Conservation (phyloP, 495 filamentous ascomycete species). For the Barbatosphaeria neglecta region DNA sequence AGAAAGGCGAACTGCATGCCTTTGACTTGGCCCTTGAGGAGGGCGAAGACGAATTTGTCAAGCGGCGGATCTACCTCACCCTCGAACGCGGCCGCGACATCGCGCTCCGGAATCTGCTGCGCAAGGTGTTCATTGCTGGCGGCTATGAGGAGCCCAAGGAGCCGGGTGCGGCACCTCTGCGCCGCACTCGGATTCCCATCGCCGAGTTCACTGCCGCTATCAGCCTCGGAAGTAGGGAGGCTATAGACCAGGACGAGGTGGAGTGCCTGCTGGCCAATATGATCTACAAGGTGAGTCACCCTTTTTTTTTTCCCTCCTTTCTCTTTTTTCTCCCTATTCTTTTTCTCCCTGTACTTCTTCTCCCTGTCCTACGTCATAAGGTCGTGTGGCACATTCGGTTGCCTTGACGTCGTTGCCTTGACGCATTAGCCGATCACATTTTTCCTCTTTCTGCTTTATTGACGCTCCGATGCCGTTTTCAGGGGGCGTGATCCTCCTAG, state of each 20-base stretch:
- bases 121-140: conserved; percentile 76
- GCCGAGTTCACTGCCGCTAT: conserved; percentile 60
- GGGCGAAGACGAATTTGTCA: conserved; percentile 80
- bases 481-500: no score
- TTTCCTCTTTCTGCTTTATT: no score
- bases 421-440: no score
- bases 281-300: conserved; percentile 76
- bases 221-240: conserved; percentile 44
- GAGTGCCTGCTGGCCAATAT: conserved; percentile 90
- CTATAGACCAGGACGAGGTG: conserved; percentile 80
- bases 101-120: conserved; percentile 74
- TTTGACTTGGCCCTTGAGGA: conserved; percentile 76
- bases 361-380: not conserved
- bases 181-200: conserved; percentile 68
- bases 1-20: conserved; percentile 63
- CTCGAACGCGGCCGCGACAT: conserved; percentile 88
- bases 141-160: conserved; percentile 68
- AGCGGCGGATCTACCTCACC: conserved; percentile 88
- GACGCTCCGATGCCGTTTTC: no score
- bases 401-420: no score
- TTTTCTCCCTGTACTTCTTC: not conserved
- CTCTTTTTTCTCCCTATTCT: not conserved
- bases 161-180: conserved; percentile 42
- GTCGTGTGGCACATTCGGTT: no score
- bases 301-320: not conserved